Conservation (phyloP, 83 land plant species). For the Larix sibirica region DNA sequence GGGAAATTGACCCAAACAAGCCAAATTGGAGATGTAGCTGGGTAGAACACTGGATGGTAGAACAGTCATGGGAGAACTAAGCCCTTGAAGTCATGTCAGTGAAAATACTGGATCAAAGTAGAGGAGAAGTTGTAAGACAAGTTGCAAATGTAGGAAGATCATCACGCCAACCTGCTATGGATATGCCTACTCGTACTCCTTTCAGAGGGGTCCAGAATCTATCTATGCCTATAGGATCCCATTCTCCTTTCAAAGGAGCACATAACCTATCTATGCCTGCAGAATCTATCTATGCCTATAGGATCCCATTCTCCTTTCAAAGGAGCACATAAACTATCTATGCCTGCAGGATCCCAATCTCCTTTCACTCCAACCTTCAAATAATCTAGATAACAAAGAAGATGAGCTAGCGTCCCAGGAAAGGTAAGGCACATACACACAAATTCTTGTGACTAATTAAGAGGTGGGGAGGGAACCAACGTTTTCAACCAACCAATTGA, state of each 20-base stretch:
- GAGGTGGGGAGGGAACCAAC: too few species aligned
- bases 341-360: conserved; percentile 7
- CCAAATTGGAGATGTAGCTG: conserved; percentile 95
- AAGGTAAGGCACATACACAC: too few species aligned
- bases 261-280: too few species aligned
- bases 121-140: conserved; percentile 27
- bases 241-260: background rate
- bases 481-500: too few species aligned
- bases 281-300: too few species aligned
- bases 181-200: conserved; percentile 18
- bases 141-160: conserved; percentile 21
- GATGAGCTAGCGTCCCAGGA: too few species aligned
- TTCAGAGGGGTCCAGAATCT: conserved; percentile 28
- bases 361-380: conserved; percentile 47
- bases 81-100: conserved; percentile 17
- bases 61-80: conserved; percentile 55
- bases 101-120: conserved; percentile 27
- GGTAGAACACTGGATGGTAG: conserved; percentile 92
- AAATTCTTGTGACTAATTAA: too few species aligned
- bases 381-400: background rate
- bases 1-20: conserved; percentile 61
- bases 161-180: conserved; percentile 20
- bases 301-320: too few species aligned
- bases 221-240: conserved; percentile 33
- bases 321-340: too few species aligned